Percentiles rank a stretch among this genome's conserved stretches.
phyloP scores from a whole-genome alignment of 208 protist species.

The Novymonas esmeraldas region DNA sequence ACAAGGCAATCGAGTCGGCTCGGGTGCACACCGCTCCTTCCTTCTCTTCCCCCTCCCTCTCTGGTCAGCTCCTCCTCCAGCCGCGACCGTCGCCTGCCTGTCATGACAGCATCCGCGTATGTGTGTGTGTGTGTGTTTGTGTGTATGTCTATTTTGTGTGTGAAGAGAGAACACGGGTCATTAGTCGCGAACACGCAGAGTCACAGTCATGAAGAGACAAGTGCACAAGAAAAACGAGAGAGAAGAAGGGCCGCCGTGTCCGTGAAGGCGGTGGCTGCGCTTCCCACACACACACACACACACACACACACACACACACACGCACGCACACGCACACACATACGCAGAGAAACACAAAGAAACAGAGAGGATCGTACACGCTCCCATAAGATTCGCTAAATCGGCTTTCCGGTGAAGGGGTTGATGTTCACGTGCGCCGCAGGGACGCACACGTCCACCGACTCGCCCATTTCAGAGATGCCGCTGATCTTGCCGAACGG shows the following conservation, averaged over 20 bases:
- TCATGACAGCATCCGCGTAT: background rate
- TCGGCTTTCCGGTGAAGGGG: conserved; percentile 59
- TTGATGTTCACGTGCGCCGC: conserved; percentile 84
- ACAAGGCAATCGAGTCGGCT: too few relatives aligned
- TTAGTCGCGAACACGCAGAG: too few relatives aligned
- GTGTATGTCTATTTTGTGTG: background rate
- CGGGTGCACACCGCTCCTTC: too few relatives aligned
- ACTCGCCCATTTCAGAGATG: conserved; percentile 85
- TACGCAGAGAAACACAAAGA: too few relatives aligned
- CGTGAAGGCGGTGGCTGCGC: too few relatives aligned
- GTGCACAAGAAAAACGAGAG: background rate
- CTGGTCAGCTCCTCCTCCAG: too few relatives aligned
- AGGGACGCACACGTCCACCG: conserved; percentile 77
- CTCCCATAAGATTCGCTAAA: conserved; percentile 12
- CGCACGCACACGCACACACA: background rate
- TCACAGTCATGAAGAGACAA: background rate
- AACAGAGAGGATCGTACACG: too few relatives aligned
- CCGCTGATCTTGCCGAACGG: conserved; percentile 89
- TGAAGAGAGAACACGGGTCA: background rate
- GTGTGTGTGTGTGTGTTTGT: background rate
- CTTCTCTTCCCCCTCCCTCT: too few relatives aligned
- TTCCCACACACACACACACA: too few relatives aligned
- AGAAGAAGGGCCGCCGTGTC: too few relatives aligned
- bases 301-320: too few relatives aligned
- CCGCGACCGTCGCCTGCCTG: too few relatives aligned